Base-by-base conservation (phyloP, 164 flowering plant genomes). In the Sedum album region DNA sequence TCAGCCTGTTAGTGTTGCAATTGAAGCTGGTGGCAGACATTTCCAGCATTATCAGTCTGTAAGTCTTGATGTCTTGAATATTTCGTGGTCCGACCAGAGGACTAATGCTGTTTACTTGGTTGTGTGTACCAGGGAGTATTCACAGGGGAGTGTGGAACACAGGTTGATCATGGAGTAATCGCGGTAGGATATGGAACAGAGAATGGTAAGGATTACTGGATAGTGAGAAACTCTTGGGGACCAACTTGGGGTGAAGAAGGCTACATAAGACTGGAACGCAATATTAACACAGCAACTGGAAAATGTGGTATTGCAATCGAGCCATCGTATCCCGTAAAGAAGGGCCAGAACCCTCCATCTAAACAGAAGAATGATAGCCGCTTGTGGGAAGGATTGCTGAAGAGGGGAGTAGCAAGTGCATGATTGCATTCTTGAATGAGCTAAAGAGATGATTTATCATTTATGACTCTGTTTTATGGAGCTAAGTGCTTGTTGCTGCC, bases 361-460 rank as follows among this genome's bases (percentile, higher is more conserved):
- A 57, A 48, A 33, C 93, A 91, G 97, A 88, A 89, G 80, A 81
- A 88, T 79, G 74, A 75, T 75, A 87, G 73, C 69, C 90, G 88
- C 17, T 72, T 93, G 39, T 82, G 85, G 31, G 87, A 91, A 31
- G 79, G 76, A 71, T 80, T 83, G 62, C 73, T 84, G 79, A 84
- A 77, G 75, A 85, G 87, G 10, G 26, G 10, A 42, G 48, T 18
- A 4, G 36, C 41, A 11, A 35, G 20, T 13, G 66, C 66, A 0
- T 64, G 66, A 36, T 9, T 64, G 44, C 5, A 25, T 17, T 20
- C 31, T 26, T 26, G 31, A 11, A 26, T 5, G 26, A 21, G 9
- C 21, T 51, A 11, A 51, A 51, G 57, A 51, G 20, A 6, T 6
- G 31, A 55, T 25, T 55, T 55, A 6, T 53, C 9, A 53, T 23